phyloP scores from a whole-genome alignment of 768 basidiomycete species.

The Artomyces pyxidatus region DNA sequence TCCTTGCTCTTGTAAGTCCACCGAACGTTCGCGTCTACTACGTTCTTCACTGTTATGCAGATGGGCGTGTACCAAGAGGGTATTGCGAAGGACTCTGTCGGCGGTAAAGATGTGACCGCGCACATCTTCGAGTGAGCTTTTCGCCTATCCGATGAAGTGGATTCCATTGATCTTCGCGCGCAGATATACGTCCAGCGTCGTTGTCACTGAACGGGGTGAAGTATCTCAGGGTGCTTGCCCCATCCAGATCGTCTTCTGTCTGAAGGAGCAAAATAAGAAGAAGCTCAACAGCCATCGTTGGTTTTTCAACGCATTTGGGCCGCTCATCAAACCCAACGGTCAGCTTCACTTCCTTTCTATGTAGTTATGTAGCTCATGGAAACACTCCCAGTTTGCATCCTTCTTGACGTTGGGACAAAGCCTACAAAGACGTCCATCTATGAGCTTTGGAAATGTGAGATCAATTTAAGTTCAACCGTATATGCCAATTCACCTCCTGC shows the following conservation, averaged over 20 bases:
- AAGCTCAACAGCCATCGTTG: slow-evolving; percentile 93
- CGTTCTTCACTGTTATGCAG: slow-evolving; percentile 25
- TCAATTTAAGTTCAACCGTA: neutral
- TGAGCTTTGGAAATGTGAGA: slow-evolving; percentile 86
- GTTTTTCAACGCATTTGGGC: slow-evolving; percentile 96
- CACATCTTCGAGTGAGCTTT: slow-evolving; percentile 80
- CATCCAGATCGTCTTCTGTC: slow-evolving; percentile 82
- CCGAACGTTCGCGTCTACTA: slow-evolving; percentile 1
- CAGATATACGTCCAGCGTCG: slow-evolving; percentile 71
- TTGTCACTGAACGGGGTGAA: slow-evolving; percentile 75
- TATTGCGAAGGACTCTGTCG: slow-evolving; percentile 82
- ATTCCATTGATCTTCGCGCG: slow-evolving; percentile 3
- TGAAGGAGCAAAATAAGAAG: slow-evolving; percentile 96
- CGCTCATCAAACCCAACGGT: slow-evolving; percentile 81
- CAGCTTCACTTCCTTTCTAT: slow-evolving; percentile 10
- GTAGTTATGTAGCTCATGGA: neutral
- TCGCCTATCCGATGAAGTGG: slow-evolving; percentile 1
- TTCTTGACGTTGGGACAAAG: slow-evolving; percentile 94
- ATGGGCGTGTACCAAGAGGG: slow-evolving; percentile 89
- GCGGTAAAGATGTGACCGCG: slow-evolving; percentile 84
- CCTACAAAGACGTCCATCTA: slow-evolving; percentile 93
- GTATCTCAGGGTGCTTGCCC: slow-evolving; percentile 70
- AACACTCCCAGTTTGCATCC: slow-evolving; percentile 59
- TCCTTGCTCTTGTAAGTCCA: slow-evolving; percentile 60
- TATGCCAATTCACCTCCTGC: slow-evolving; percentile 6